These are phyloP conservation scores for Talaromyces sp. DNA, from an alignment of 2,329 filamentous ascomycete genomes.

Conservation along the genomic window DNA sequence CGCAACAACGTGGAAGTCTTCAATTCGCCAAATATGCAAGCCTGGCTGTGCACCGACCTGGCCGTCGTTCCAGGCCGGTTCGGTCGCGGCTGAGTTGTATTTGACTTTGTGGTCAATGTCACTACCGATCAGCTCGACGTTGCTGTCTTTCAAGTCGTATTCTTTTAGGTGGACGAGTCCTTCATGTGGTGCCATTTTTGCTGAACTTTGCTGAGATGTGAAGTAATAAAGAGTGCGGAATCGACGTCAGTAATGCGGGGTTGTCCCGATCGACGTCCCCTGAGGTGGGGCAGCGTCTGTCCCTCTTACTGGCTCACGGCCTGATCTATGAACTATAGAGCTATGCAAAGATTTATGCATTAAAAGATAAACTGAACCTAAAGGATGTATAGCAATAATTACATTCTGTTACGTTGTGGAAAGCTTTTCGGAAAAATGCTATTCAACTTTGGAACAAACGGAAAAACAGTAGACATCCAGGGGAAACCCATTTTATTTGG, in stretches of 20 bases:
- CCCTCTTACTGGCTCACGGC: not conserved
- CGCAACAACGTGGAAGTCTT: conserved; percentile 59
- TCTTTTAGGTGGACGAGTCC: conserved; percentile 59
- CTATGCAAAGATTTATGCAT: not conserved
- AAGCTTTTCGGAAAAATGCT: not conserved
- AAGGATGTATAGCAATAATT: not conserved
- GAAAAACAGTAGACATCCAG: not conserved
- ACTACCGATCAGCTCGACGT: conserved; percentile 60
- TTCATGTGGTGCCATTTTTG: conserved; percentile 55
- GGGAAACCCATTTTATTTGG: not conserved
- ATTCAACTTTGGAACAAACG: not conserved
- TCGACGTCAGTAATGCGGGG: not conserved
- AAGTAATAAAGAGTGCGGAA: not conserved
- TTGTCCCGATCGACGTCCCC: not conserved
- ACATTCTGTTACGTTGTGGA: not conserved
- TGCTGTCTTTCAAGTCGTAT: conserved; percentile 64
- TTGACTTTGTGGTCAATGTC: conserved; percentile 64
- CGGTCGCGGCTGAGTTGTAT: conserved; percentile 59
- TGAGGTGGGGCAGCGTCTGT: not conserved
- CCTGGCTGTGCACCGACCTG: conserved; percentile 50
- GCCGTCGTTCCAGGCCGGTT: conserved; percentile 63
- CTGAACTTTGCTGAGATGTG: not conserved
- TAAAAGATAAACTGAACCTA: not conserved
- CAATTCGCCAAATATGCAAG: conserved; percentile 61
- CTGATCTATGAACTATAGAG: not conserved